Evolutionary conservation across 345 rosid species (phyloP), one percentile per base, ranked within the genome.

Genomic region (Citrus inodora): DNA sequence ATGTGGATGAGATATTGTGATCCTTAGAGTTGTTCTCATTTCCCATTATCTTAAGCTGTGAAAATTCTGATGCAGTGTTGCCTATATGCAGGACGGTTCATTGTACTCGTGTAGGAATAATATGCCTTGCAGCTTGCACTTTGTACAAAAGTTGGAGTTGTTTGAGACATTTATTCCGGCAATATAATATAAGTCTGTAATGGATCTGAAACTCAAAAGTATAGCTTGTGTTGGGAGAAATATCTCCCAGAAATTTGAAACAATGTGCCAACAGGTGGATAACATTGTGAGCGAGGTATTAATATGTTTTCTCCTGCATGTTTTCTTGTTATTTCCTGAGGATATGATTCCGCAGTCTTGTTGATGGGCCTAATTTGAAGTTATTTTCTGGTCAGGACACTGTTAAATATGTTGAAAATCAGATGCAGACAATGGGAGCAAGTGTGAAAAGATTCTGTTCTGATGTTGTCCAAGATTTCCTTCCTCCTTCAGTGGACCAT

Each of bases 191-290:
- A 35, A 19, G 71, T n/a, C 58, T 14, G 4, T 21, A 55, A 92
- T 92, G 98, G 94, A 87, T 79, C 64, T 83, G 32, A 89, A 87
- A 56, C 76, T 66, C 24, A 90, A 84, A 79, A 87, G 86, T 79
- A 85, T 78, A 67, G 71, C 87, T 40, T 94, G 93, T 97, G 87
- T 90, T 75, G 91, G 94, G 46, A 85, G 85, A 38, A 85, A 87
- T 78, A 79, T 94, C 63, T 90, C 75, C 80, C 90, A 88, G 85
- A 94, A 88, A 83, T 84, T 92, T 67, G 98, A 92, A 87, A 86
- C 83, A 3, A 70, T 94, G 74, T 82, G 89, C 83, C 85, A 83
- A 21, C 94, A 91, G 70, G 89, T 92, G 70, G 98, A 92, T 73
- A 82, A 71, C 78, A 85, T 89, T 66, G 81, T 89, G 84, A 80